Base-by-base conservation (phyloP, 140 eudicot species). In the Flaveria floridana region DNA sequence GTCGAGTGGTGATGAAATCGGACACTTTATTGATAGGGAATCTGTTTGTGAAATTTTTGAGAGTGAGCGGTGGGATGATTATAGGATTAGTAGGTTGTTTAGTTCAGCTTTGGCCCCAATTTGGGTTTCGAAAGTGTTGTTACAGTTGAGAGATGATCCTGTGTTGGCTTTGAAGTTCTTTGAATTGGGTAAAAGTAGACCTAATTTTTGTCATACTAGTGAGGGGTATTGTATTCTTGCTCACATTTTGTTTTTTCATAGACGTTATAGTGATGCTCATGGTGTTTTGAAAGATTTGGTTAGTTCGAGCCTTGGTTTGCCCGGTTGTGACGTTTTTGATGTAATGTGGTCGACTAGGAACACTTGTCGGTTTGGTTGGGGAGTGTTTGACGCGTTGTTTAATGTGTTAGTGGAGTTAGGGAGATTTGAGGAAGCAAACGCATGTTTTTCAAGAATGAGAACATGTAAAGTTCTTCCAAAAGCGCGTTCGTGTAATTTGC, bases 371-470 rank as follows among this genome's bases (percentile, higher is more conserved):
- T 79, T 85, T 0, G 96, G 98, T 57, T 90, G 82, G 86, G 98
- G 98, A 3, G 95, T 90, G 15, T 93, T 93, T 51, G 98, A 93
- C 73, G 80, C 82, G 7, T 84, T 89, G 66, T 93, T 93, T 68
- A 90, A 87, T 30, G 91, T 89, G 67, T 76, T 87, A 65, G 85
- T 86, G 63, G 98, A 93, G 37, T 71, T 82, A 72, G 98, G 84
- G 11, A 77, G 72, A 81, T 79, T 93, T 46, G 97, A 93, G 76
- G 98, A 86, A 72, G 98, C 96, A 11, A 82, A 72, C 23, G 82
- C 73, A 62, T 92, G 92, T 80, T 92, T 92, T 76, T 62, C 52
- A n/a, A 87, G 65, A 63, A 89, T 92, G 97, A 89, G 73, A 75
- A 64, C 37, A 4, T 80, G 68, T 76, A 84, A 84, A 73, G 92